Conservation (phyloP, 139 green algal species). For the Ostreobium quekettii region DNA sequence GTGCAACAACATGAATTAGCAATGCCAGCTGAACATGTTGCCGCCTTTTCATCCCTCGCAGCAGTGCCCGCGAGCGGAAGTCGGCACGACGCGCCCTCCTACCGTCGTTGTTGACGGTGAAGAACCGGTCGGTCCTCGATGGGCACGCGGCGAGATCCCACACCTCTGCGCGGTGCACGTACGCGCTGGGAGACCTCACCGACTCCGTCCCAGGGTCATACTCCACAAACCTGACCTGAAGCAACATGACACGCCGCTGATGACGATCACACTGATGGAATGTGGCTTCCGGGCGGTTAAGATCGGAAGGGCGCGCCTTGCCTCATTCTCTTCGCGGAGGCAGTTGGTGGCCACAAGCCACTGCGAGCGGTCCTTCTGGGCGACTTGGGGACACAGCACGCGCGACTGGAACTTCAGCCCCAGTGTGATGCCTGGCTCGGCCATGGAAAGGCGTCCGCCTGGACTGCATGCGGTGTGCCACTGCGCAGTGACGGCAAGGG, state of each 20-base stretch:
- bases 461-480: no score
- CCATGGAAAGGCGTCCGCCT: no score
- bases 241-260: background rate
- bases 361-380: constrained; percentile 25
- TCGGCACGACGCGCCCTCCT: no score
- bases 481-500: no score
- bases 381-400: constrained; percentile 29
- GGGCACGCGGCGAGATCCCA: constrained; percentile 54
- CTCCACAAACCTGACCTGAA: constrained; percentile 55
- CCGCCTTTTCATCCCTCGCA: no score
- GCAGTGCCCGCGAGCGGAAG: no score
- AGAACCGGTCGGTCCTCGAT: constrained; percentile 21
- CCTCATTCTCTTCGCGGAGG: constrained; percentile 67
- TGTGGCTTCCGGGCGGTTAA: no score
- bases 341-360: constrained; percentile 61
- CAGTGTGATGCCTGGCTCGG: constrained; percentile 23
- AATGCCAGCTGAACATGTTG: no score
- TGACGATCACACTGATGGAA: background rate
- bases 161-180: constrained; percentile 48
- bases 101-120: constrained; percentile 60
- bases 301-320: constrained; percentile 14
- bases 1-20: no score
- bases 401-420: constrained; percentile 44
- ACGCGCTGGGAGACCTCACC: constrained; percentile 26
- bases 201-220: constrained; percentile 51